Evolutionary conservation across 2,329 filamentous ascomycete genomes (phyloP), one percentile per base, ranked within the genome.

Genomic region (Penicillium glabrum): DNA sequence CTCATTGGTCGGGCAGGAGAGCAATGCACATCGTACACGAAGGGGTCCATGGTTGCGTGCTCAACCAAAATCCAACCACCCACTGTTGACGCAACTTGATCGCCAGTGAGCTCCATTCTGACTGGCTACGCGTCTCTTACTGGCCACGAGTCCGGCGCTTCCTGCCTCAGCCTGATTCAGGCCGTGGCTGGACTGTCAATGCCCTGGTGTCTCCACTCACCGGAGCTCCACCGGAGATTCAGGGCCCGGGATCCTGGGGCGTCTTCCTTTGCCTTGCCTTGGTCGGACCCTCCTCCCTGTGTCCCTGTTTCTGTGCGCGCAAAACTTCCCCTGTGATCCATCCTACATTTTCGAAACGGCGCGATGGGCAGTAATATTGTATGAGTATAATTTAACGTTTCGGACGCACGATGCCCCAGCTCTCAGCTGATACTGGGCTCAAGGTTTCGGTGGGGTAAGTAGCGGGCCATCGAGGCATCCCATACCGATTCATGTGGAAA

Each of bases 391-490:
- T 39, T 19, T n/a, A 51, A n/a, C 47, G 49, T 46, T 41, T 54
- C 58, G 53, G 58, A 57, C 54, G 58, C 56, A 61, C 55, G 37
- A 72, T 72, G 69, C 55, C 64, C 54, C 59, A 56, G 55, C 59
- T 73, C 53, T 66, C 69, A 45, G 58, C 64, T 43, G 71, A 73
- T 51, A 65, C 63, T 14, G 66, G 68, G 57, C 65, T 72, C 21
- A 69, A 66, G 63, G 64, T 69, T 61, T 68, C 64, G 55, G 55
- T 74, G 59, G 71, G 71, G 72, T 74, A 64, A 59, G 65, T 66
- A 41, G 21, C 39, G 31, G 26, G 33, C 9, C 27, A 26, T 31
- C 46, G 39, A 55, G 44, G 31, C 44, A 51, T 59, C 23, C 50
- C 46, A 52, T 46, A 16, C n/a, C 50, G 19, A 41, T 44, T 43